A percentile compares a stretch with the other conserved stretches of the same genome.
Conservation (phyloP, 202 grass and related monocot species). For the Schoenoplectus triqueter region DNA sequence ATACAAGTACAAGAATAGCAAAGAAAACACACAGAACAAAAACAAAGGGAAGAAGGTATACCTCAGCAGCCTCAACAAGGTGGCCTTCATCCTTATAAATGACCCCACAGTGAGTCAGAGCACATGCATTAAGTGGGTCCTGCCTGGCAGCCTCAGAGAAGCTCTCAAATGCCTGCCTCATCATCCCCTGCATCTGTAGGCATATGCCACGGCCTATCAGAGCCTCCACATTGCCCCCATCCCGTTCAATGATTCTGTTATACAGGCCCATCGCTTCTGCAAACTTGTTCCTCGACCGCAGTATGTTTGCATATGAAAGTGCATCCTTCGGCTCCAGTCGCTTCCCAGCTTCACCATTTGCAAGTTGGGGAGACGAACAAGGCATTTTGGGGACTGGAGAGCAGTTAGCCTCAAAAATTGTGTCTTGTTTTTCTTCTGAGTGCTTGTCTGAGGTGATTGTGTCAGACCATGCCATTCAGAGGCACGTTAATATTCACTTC, state of each 20-base stretch:
- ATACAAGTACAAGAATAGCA: background rate
- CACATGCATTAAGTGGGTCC: constrained; percentile 72
- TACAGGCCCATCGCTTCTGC: constrained; percentile 73
- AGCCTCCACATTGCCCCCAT: constrained; percentile 74
- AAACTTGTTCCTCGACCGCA: constrained; percentile 89
- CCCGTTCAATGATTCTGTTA: constrained; percentile 62
- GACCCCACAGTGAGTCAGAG: constrained; percentile 91
- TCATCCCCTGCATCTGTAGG: constrained; percentile 74
- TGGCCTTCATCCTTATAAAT: constrained; percentile 94
- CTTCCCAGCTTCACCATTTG: constrained; percentile 37
- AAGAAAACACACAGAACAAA: constrained; percentile 30
- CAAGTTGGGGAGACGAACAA: constrained; percentile 23
- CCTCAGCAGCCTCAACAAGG: constrained; percentile 89
- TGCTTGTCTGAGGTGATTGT: constrained; percentile 1
- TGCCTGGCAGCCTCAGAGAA: constrained; percentile 68
- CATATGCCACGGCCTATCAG: constrained; percentile 93
- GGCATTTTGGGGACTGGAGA: constrained; percentile 8
- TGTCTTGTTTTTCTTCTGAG: constrained; percentile 6
- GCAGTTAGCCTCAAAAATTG: constrained; percentile 19
- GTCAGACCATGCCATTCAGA: constrained; percentile 30
- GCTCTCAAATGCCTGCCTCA: constrained; percentile 63
- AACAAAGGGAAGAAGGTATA: constrained; percentile 33
- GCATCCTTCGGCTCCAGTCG: constrained; percentile 57
- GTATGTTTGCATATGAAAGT: constrained; percentile 73
- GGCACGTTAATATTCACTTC: background rate